phyloP scores from a whole-genome alignment of 208 protist species.

The Naegleria fowleri region DNA sequence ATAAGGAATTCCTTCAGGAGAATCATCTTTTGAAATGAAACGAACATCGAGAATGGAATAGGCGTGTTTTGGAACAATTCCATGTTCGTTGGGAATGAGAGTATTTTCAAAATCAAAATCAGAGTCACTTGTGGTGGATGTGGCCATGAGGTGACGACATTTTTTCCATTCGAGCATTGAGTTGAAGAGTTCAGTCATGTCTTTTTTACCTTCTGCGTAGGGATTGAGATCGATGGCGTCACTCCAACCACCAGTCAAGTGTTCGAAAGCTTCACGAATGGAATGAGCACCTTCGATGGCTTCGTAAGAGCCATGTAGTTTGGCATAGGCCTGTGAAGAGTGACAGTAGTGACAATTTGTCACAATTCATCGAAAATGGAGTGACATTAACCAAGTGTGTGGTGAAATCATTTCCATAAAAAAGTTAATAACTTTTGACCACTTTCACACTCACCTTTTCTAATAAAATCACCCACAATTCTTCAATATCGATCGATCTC shows the following conservation, averaged over 20 bases:
- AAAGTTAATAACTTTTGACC: too few relatives aligned
- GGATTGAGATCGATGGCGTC: neutral
- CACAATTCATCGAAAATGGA: too few relatives aligned
- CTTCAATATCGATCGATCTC: neutral
- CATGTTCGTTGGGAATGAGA: neutral
- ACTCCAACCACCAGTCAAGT: neutral
- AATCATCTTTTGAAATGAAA: neutral
- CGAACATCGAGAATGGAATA: slow-evolving; percentile 22
- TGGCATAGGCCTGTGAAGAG: neutral
- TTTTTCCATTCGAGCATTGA: neutral
- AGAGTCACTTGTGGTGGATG: neutral
- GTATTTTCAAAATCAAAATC: neutral
- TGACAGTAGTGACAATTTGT: too few relatives aligned
- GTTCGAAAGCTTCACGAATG: neutral
- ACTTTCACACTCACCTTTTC: neutral
- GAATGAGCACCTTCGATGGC: neutral
- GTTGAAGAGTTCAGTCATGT: neutral
- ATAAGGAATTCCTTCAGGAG: slow-evolving; percentile 1
- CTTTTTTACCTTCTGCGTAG: neutral
- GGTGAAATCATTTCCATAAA: too few relatives aligned
- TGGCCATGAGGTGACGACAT: neutral
- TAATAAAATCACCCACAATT: slow-evolving; percentile 1
- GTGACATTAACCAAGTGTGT: too few relatives aligned
- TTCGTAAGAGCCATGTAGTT: slow-evolving; percentile 4
- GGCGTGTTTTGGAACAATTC: slow-evolving; percentile 6